Evolutionary conservation across 768 basidiomycete species (phyloP), one percentile per base, ranked within the genome.

Genomic region (Rhodotorula babjevae): DNA sequence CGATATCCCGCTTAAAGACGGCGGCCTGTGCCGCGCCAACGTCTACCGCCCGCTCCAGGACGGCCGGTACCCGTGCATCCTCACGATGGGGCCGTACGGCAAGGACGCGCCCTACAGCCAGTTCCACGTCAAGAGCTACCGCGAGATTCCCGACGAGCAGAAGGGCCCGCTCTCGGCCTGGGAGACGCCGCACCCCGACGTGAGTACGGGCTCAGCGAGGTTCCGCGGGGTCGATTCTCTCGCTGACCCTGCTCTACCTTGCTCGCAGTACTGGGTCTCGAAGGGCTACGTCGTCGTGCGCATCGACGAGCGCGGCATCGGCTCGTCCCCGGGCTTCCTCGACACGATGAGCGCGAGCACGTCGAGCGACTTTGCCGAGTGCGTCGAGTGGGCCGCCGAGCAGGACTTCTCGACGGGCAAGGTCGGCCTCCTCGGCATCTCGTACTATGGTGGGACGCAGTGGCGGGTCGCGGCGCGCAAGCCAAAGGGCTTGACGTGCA

Each of bases 331-430:
- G 33, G 79, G 79, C 27, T 77, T 72, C 63, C 29, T 77, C 10
- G 74, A 80, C 63, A 77, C 75, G n/a, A 75, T 78, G 76, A 61
- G 60, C 23, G 73, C 72, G 57, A 63, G 69, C 33, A 79, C 78
- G 10, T 69, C 71, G 47, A 67, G 70, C 65, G 79, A 79, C 64
- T 79, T 78, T 40, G 79, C 79, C 29, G 74, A 76, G 56, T 72
- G 72, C 40, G 71, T 79, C 65, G 79, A 79, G 65, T 79, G 79
- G 79, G 78, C 77, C 2, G 75, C 78, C 15, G 77, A 75, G 31
- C 79, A 79, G 62, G 33, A 55, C 5, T 79, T 78, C 77, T 77
- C 65, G 14, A 77, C 33, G 23, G 79, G 79, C 44, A 79, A 74
- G 65, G 67, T 79, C 40, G 79, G 79, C 6, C 63, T 79, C 42